phyloP scores from a whole-genome alignment of 306 rosid genomes.

The Rubus idaeus region DNA sequence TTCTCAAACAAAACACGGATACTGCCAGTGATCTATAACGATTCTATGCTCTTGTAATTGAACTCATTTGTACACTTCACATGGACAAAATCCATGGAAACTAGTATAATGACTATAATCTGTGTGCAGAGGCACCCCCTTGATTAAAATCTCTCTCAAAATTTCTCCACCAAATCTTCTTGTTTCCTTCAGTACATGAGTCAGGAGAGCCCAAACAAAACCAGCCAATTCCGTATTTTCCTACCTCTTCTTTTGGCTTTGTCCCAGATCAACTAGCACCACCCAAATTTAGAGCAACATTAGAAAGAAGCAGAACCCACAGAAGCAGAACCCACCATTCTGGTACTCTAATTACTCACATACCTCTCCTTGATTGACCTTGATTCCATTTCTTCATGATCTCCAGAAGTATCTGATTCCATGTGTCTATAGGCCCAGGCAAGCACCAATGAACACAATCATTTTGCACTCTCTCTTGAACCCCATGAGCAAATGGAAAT shows the following conservation, averaged over 20 bases:
- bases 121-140: conserved; percentile 22
- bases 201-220: conserved; percentile 11
- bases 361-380: conserved; percentile 16
- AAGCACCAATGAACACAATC: conserved; percentile 98
- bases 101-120: not conserved
- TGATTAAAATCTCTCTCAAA: not conserved
- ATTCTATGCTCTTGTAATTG: conserved; percentile 12
- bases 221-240: conserved; percentile 9
- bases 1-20: conserved; percentile 11
- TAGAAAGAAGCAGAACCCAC: conserved; percentile 15
- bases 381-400: conserved; percentile 52
- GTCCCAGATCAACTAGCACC: not conserved
- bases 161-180: conserved; percentile 16
- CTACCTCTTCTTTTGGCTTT: not conserved
- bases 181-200: conserved; percentile 5
- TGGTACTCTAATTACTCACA: conserved; percentile 25
- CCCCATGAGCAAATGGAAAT: conserved; percentile 65
- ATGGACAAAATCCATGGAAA: conserved; percentile 3
- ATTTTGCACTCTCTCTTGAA: conserved; percentile 65
- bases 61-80: conserved; percentile 24
- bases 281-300: not conserved
- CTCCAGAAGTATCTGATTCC: conserved; percentile 79
- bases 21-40: conserved; percentile 9
- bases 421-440: conserved; percentile 88
- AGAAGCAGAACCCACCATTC: conserved; percentile 16